Conservation (phyloP, 2,329 filamentous ascomycete genomes). For the Aspergillus piperis region DNA sequence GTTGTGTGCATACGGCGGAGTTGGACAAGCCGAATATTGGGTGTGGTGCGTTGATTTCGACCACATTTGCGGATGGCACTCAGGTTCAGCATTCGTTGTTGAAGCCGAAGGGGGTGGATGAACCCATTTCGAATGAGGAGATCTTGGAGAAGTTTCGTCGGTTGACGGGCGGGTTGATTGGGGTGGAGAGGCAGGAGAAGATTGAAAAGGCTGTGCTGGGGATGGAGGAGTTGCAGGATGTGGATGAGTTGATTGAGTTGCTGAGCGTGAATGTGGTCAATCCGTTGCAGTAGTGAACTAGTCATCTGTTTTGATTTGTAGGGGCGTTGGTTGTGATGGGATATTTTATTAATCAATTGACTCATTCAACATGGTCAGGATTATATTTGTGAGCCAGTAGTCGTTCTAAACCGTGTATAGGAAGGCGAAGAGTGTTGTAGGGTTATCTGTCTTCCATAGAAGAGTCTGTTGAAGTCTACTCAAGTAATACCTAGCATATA, state of each 20-base stretch:
- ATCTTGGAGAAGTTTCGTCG: constrained; percentile 5
- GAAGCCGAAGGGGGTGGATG: constrained; percentile 1
- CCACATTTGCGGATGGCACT: background rate
- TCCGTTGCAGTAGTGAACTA: background rate
- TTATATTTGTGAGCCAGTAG: too few species aligned
- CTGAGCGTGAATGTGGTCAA: background rate
- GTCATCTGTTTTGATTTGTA: background rate
- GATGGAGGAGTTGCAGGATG: background rate
- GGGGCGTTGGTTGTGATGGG: background rate
- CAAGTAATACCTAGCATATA: too few species aligned
- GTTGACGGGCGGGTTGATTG: background rate
- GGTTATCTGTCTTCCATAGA: too few species aligned
- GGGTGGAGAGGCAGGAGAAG: background rate
- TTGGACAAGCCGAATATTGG: background rate
- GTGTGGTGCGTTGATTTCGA: background rate
- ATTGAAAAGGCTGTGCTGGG: constrained; percentile 4
- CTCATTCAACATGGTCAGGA: too few species aligned
- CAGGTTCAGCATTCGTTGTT: background rate
- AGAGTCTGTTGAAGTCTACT: too few species aligned
- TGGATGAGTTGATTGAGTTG: background rate
- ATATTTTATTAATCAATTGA: background rate
- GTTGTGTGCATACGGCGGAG: background rate
- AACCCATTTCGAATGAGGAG: constrained; percentile 5
- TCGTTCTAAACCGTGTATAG: too few species aligned
- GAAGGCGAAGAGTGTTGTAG: too few species aligned